Evolutionary conservation across 352 stramenopile species (phyloP), one percentile per base, ranked within the genome.

Genomic region (Globisporangium cederbergense): DNA sequence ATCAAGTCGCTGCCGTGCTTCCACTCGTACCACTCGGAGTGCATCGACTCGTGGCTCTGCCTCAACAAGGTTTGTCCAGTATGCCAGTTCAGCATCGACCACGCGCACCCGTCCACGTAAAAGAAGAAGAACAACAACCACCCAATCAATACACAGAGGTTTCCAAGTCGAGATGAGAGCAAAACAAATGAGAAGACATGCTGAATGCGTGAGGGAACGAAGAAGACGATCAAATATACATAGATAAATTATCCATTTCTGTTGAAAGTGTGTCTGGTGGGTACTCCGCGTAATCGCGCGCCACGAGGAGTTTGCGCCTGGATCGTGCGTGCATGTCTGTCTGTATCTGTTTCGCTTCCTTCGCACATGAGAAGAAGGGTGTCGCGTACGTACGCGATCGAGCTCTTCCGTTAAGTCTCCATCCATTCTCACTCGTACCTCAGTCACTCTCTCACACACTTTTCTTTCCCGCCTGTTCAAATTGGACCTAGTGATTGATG

Each of bases 1-100:
- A 91, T 98, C 73, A 96, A 97, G 69, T 96, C 89, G 36, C 72
- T 98, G 53, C 93, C 93, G 32, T 98, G 94, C 69, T 96, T 97
- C 65, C 94, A 98, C 67, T 95, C 85, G 36, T 98, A 98, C 66
- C 94, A 98, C 72, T 93, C 82, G 65, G 85, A 96, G 40, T 98
- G 94, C 70, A 89, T 98, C 52, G 93, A 98, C 70, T 86, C 81
- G 60, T 98, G 94, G 94, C 76, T 98, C 8, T 81, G 74, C n/a
- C 75, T 93, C 13, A 96, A 97, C 79, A 95, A 95, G 65, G 88
- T 93, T 18, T 98, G 94, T 65, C 94, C 94, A 18, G 82, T 95
- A 53, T 96, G 87, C 60, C 87, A 96, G 52, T 93, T 91, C 69
- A 91, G 83, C 66, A 81, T 96, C 58, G 83, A 93, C 62, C 76